A percentile compares a stretch with the other conserved stretches of the same genome.
These are phyloP conservation scores for Perilla frutescens DNA, from an alignment of 257 asterid genomes.

Conservation along the genomic window DNA sequence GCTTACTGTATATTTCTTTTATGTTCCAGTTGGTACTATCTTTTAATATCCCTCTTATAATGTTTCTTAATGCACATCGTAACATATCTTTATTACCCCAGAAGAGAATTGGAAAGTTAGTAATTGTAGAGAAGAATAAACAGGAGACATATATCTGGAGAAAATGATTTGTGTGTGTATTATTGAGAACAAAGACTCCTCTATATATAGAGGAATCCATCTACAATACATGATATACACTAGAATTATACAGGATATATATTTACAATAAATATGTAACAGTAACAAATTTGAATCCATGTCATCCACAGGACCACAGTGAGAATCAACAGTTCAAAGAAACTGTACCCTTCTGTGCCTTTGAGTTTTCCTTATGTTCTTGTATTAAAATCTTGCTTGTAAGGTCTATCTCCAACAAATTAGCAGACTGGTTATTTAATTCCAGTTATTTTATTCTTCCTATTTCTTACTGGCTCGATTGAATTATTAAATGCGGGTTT, in stretches of 20 bases:
- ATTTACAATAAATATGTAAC: no score
- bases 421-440: constrained; percentile 15
- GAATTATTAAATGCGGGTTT: constrained; percentile 16
- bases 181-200: no score
- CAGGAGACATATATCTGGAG: no score
- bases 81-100: constrained; percentile 12
- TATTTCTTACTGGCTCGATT: not conserved
- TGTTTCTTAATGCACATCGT: constrained; percentile 3
- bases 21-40: not conserved
- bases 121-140: no score
- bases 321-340: constrained; percentile 1
- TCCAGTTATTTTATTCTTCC: not conserved
- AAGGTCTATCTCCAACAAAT: constrained; percentile 12
- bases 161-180: no score
- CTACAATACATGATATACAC: no score
- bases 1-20: constrained; percentile 2
- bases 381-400: constrained; percentile 11
- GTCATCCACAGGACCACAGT: constrained; percentile 7
- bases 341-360: constrained; percentile 6
- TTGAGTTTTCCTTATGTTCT: constrained; percentile 5
- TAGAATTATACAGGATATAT: no score
- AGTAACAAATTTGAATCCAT: constrained; percentile 9
- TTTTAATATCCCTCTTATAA: not conserved
- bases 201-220: no score
- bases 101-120: not conserved